phyloP scores from a whole-genome alignment of 495 filamentous ascomycete genomes.

The Penicillium canariense region DNA sequence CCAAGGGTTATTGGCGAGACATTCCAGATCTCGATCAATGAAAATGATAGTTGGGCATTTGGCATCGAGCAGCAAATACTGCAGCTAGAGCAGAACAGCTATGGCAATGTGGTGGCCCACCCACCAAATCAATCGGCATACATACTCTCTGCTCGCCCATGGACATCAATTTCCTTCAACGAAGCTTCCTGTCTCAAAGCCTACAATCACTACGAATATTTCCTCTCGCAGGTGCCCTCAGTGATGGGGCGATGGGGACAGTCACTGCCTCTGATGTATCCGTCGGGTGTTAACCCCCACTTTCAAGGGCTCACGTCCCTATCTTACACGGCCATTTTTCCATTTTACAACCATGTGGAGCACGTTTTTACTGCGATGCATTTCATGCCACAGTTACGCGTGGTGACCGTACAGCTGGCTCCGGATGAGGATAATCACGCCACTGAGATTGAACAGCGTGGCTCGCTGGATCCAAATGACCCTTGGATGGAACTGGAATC shows the following conservation, averaged over 20 bases:
- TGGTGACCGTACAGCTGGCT: conserved; percentile 33
- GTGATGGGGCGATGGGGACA: conserved; percentile 34
- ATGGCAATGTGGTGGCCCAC: background rate
- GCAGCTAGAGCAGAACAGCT: conserved; percentile 2
- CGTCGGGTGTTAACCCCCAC: conserved; percentile 4
- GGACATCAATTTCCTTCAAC: conserved; percentile 39
- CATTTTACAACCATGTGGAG: conserved; percentile 45
- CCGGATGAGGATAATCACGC: conserved; percentile 31
- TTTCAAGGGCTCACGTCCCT: conserved; percentile 30
- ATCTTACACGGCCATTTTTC: conserved; percentile 43
- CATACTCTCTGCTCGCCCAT: conserved; percentile 27
- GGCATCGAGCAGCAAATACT: conserved; percentile 36
- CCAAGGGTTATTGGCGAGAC: conserved; percentile 33
- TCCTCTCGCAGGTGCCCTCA: conserved; percentile 37
- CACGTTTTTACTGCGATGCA: conserved; percentile 30
- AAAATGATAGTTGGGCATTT: conserved; percentile 43
- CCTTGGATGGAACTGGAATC: conserved; percentile 47
- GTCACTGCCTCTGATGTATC: conserved; percentile 1
- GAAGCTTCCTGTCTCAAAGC: conserved; percentile 42
- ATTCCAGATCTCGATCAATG: conserved; percentile 27
- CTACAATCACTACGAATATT: conserved; percentile 47
- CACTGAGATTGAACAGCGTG: conserved; percentile 38
- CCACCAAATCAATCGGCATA: background rate
- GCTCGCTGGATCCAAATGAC: conserved; percentile 43
- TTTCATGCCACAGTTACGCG: conserved; percentile 29